Evolutionary conservation across 1,139 yeast genomes (phyloP).

Genomic region (Pneumocystis jirovecii): DNA sequence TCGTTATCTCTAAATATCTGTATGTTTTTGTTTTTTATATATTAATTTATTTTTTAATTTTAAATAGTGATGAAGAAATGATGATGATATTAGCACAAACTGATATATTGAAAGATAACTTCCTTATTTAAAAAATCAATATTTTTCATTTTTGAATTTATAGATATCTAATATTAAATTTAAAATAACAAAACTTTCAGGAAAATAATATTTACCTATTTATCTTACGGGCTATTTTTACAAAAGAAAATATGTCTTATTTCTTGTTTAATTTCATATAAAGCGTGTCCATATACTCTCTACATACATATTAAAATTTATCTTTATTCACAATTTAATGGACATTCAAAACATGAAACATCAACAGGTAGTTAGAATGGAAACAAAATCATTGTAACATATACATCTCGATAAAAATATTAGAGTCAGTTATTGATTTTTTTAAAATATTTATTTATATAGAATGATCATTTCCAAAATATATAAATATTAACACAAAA

Average conservation of each 20-base stretch:
- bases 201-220: background rate
- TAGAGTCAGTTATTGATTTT: background rate
- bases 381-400: background rate
- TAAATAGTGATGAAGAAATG: slow-evolving; percentile 1
- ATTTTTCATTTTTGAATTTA: background rate
- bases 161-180: background rate
- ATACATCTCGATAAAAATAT: background rate
- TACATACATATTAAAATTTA: background rate
- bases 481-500: background rate
- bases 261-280: background rate
- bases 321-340: background rate
- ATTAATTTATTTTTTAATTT: background rate
- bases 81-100: background rate
- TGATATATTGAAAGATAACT: background rate
- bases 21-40: slow-evolving; percentile 36
- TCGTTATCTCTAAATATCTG: slow-evolving; percentile 53
- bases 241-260: background rate
- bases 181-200: background rate
- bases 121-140: background rate
- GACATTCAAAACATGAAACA: background rate
- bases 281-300: background rate
- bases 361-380: background rate
- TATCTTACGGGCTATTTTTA: background rate
- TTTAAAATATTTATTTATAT: background rate
- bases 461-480: background rate